phyloP scores from a whole-genome alignment of 2,329 filamentous ascomycete genomes.

The Hypomyces rosellus region DNA sequence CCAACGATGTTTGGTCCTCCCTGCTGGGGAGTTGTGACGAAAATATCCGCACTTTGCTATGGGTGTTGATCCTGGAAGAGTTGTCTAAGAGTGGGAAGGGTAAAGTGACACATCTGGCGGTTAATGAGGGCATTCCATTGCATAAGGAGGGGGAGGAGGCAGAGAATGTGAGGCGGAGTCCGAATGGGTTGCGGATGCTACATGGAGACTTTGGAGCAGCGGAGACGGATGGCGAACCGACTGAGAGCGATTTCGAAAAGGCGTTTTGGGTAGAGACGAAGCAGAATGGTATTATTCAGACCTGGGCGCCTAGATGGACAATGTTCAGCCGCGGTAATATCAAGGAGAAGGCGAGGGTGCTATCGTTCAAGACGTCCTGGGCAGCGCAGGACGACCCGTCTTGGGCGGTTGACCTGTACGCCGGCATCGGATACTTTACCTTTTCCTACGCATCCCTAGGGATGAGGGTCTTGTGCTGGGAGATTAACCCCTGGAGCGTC shows the following conservation, averaged over 20 bases:
- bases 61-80: conserved; percentile 40
- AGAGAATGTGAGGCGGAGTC: conserved; percentile 69
- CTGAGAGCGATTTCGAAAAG: conserved; percentile 48
- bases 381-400: conserved; percentile 19
- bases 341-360: conserved; percentile 74
- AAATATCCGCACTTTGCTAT: conserved; percentile 33
- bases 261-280: conserved; percentile 75
- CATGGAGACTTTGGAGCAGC: conserved; percentile 66
- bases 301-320: conserved; percentile 82
- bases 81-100: conserved; percentile 38
- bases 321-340: conserved; percentile 95
- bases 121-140: conserved; percentile 56
- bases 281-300: conserved; percentile 76
- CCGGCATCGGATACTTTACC: conserved; percentile 89
- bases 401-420: conserved; percentile 76
- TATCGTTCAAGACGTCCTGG: conserved; percentile 39
- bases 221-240: conserved; percentile 21
- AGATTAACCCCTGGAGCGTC: conserved; percentile 82
- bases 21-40: conserved; percentile 25
- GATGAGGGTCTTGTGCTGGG: conserved; percentile 75
- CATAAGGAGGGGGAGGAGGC: conserved; percentile 23
- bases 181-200: conserved; percentile 62
- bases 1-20: conserved; percentile 32
- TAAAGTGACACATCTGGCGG: conserved; percentile 49
- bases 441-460: conserved; percentile 75